Conservation (phyloP, 441 rosid genomes). For the Pelargonium cotyledonis region DNA sequence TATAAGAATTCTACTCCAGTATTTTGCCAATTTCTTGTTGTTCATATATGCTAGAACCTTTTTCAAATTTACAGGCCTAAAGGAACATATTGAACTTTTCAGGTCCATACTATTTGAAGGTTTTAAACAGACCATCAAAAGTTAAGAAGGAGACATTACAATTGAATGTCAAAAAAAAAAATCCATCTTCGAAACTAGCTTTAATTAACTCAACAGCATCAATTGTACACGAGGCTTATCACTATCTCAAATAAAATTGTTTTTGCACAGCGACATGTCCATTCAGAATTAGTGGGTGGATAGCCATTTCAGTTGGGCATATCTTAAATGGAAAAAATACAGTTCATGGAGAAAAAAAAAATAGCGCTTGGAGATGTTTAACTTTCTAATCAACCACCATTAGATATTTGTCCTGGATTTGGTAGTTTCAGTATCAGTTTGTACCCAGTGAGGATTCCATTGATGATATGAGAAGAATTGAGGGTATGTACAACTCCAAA, state of each 20-base stretch:
- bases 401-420: too few species aligned
- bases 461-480: too few species aligned
- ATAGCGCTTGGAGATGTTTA: too few species aligned
- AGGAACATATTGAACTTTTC: not conserved
- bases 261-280: not conserved
- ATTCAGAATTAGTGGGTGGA: not conserved
- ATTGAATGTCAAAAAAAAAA: not conserved
- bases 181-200: not conserved
- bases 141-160: not conserved
- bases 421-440: too few species aligned
- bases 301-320: not conserved
- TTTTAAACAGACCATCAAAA: not conserved
- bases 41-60: not conserved
- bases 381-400: too few species aligned
- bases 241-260: not conserved
- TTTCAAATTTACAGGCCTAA: not conserved
- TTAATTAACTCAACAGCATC: not conserved
- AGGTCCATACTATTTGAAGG: not conserved
- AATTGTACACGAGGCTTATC: not conserved
- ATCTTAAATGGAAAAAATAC: too few species aligned
- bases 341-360: too few species aligned
- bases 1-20: not conserved
- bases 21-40: not conserved
- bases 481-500: too few species aligned
- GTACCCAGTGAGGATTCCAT: too few species aligned